Base-by-base conservation (phyloP, 257 asterid genomes). In the Ehretia macrophylla region DNA sequence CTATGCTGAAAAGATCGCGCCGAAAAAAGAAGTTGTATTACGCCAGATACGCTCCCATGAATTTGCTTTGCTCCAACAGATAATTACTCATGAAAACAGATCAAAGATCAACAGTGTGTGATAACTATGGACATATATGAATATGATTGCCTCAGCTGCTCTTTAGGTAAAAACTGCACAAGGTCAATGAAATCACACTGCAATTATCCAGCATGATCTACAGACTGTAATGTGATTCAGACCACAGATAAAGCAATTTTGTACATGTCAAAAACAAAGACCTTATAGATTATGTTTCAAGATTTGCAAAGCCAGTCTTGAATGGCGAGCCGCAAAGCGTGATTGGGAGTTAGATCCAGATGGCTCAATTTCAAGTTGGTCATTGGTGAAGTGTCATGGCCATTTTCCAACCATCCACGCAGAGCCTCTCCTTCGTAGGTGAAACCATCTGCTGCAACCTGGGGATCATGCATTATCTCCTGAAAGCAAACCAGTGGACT, bases 381-480 rank as follows among this genome's bases (percentile, higher is more conserved):
- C 98, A 91, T 87, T 0, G 96, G 98, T 64, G 96, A 91, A 59
- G 94, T 85, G 40, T 80, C 88, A 5, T 67, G 87, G 38, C 94
- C 88, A 39, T 71, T 69, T 27, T 38, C 86, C 54, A 87, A 73
- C 98, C 98, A 91, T 32, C 73, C 92, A 9, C 75, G 82, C 63
- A 91, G 51, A 35, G 95, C 96, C 50, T 85, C 98, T 39, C 84
- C 89, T 70, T 91, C 98, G 13, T 91, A 91, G 12, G 96, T 82
- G 83, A 85, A 88, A 56, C 98, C 98, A 45, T 90, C 98, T 0
- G 96, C 93, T 11, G 95, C 96, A 51, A 87, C 86, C 72, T 81
- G 95, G 55, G 98, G 96, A 69, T 90, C 85, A 10, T 81, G 88
- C 98, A 90, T 87, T 67, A 87, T 75, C 71, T 90, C 98, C 98